Conservation (phyloP, 495 filamentous ascomycete genomes). For the Haplographium delicatum region DNA sequence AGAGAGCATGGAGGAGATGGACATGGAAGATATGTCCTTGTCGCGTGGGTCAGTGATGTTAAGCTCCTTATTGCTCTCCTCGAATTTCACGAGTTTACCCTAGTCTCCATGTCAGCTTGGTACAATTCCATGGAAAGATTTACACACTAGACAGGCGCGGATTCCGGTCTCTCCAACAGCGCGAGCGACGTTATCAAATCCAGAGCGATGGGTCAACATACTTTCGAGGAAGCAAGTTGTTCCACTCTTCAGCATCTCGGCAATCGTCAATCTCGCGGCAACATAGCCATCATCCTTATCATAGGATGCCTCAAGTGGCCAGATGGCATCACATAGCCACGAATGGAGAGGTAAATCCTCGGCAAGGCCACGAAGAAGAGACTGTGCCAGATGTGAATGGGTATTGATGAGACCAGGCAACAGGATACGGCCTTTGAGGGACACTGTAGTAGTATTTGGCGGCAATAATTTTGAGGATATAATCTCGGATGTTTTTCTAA, state of each 20-base stretch:
- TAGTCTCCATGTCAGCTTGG: background rate
- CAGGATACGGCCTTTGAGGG: conserved; percentile 17
- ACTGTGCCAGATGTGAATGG: conserved; percentile 23
- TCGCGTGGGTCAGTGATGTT: conserved; percentile 21
- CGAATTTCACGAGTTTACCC: conserved; percentile 23
- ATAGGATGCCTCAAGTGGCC: conserved; percentile 19
- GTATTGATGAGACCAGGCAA: conserved; percentile 24
- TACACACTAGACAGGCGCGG: conserved; percentile 13
- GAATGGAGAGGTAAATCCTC: conserved; percentile 20
- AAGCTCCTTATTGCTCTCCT: conserved; percentile 20
- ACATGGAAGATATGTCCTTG: conserved; percentile 18
- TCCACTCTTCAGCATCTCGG: conserved; percentile 22
- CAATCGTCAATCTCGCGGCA: conserved; percentile 19
- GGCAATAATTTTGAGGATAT: conserved; percentile 5
- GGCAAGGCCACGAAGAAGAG: conserved; percentile 18
- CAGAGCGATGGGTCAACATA: conserved; percentile 23
- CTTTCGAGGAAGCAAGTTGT: conserved; percentile 23
- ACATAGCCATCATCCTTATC: conserved; percentile 20
- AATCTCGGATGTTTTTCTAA: conserved; percentile 11
- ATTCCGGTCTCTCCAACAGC: conserved; percentile 20
- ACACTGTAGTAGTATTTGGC: conserved; percentile 8
- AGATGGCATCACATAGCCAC: conserved; percentile 22
- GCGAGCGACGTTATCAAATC: conserved; percentile 21
- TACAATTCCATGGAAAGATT: background rate
- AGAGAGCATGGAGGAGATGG: conserved; percentile 15